Percentiles rank a stretch among this genome's conserved stretches.
These are phyloP conservation scores for Chlorella variabilis DNA, from an alignment of 163 green algal species.

Conservation along the genomic window DNA sequence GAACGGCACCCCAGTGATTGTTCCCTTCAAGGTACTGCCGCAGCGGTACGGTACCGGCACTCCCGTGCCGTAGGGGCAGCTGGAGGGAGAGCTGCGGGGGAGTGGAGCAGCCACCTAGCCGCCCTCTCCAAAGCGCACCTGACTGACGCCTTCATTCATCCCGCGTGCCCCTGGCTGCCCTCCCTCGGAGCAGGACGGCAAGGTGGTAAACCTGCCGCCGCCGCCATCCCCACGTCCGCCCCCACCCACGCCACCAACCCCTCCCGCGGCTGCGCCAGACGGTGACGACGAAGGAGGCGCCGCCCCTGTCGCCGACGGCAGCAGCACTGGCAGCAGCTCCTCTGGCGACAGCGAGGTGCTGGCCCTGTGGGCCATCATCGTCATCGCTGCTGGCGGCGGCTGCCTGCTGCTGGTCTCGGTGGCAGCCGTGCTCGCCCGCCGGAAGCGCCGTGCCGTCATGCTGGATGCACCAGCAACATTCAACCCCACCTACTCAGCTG, in stretches of 20 bases:
- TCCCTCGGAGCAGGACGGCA: neutral
- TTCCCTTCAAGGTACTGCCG: slow-evolving; percentile 7
- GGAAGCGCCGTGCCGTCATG: neutral
- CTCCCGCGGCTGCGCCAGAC: neutral
- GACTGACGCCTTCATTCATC: no score
- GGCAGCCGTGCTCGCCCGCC: neutral
- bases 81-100: no score
- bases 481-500: no score
- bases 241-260: neutral
- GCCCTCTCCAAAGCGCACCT: no score
- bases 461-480: no score
- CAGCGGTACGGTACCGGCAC: no score
- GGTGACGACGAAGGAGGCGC: neutral
- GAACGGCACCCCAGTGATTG: neutral
- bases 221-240: neutral
- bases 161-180: no score
- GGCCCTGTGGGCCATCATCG: slow-evolving; percentile 1
- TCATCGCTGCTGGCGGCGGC: neutral
- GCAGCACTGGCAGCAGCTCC: neutral
- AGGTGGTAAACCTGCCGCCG: neutral
- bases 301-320: no score
- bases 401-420: neutral
- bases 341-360: neutral
- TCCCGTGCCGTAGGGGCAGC: no score
- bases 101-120: no score